Evolutionary conservation across 2,329 filamentous ascomycete species (phyloP).

Genomic region (Ophiostoma sp.): DNA sequence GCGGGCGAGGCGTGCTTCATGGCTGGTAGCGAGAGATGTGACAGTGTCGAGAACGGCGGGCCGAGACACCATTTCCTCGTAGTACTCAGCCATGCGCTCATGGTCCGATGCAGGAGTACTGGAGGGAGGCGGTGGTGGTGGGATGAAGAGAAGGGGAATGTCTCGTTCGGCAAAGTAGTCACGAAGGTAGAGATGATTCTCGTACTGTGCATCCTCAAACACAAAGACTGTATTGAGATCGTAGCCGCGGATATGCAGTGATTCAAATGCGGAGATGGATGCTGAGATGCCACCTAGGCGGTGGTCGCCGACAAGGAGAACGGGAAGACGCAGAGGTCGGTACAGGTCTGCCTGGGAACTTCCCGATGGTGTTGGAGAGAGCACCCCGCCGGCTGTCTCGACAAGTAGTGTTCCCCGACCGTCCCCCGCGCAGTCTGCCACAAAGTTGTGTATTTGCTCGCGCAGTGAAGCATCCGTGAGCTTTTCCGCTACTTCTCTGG

Average conservation of each 20-base stretch:
- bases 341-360: constrained; percentile 78
- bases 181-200: constrained; percentile 66
- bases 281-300: constrained; percentile 77
- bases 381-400: constrained; percentile 80
- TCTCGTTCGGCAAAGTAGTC: constrained; percentile 65
- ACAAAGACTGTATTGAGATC: constrained; percentile 70
- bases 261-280: constrained; percentile 79
- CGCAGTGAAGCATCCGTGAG: neutral
- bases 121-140: constrained; percentile 56
- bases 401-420: constrained; percentile 56
- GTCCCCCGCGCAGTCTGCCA: constrained; percentile 56
- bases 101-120: constrained; percentile 49
- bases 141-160: constrained; percentile 58
- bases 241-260: constrained; percentile 73
- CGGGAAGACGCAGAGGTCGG: constrained; percentile 69
- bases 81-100: constrained; percentile 64
- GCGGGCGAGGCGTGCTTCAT: constrained; percentile 56
- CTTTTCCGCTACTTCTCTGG: neutral
- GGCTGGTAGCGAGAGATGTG: constrained; percentile 38
- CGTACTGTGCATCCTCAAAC: constrained; percentile 65
- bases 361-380: constrained; percentile 75
- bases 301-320: constrained; percentile 72
- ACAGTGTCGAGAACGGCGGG: constrained; percentile 53
- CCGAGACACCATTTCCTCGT: constrained; percentile 45
- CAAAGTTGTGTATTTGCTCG: neutral